Percentiles rank a stretch among this genome's conserved stretches.
Conservation (phyloP, 129 eudicot genomes). For the Mikania micrantha region DNA sequence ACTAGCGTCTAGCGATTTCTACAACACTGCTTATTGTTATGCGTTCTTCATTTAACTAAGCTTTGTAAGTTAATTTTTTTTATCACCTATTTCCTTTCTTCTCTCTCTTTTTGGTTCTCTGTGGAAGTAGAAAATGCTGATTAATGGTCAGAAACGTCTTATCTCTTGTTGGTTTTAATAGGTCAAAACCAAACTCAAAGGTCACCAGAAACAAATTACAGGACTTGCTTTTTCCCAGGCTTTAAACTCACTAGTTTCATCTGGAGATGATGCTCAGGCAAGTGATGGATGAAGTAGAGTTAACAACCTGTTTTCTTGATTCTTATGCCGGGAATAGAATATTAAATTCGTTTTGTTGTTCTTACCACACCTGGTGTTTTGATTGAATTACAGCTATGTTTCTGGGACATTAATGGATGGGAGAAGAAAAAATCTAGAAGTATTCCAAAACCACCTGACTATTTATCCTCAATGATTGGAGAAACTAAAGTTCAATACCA, state of each 20-base stretch:
- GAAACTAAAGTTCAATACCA: constrained; percentile 81
- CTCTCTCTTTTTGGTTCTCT: neutral
- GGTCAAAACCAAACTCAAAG: constrained; percentile 72
- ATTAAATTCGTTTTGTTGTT: neutral
- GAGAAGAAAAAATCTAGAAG: constrained; percentile 67
- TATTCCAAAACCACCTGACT: constrained; percentile 60
- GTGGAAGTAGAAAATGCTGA: neutral
- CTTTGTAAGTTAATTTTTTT: neutral
- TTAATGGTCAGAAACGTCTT: neutral
- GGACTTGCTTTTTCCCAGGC: constrained; percentile 83
- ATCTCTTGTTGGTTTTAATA: constrained; percentile 13
- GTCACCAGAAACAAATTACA: constrained; percentile 68
- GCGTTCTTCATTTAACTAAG: neutral
- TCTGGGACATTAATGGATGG: constrained; percentile 79
- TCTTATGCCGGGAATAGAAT: neutral
- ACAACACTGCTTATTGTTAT: neutral
- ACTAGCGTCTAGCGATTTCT: too few relatives aligned
- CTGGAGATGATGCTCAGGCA: constrained; percentile 87
- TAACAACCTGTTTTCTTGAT: neutral
- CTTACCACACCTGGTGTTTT: neutral
- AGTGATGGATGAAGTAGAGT: constrained; percentile 14
- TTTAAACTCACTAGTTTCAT: constrained; percentile 60
- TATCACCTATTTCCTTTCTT: neutral
- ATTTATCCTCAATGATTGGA: constrained; percentile 45
- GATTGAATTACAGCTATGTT: constrained; percentile 44